Base-by-base conservation (phyloP, 306 rosid genomes). In the Malus fusca region DNA sequence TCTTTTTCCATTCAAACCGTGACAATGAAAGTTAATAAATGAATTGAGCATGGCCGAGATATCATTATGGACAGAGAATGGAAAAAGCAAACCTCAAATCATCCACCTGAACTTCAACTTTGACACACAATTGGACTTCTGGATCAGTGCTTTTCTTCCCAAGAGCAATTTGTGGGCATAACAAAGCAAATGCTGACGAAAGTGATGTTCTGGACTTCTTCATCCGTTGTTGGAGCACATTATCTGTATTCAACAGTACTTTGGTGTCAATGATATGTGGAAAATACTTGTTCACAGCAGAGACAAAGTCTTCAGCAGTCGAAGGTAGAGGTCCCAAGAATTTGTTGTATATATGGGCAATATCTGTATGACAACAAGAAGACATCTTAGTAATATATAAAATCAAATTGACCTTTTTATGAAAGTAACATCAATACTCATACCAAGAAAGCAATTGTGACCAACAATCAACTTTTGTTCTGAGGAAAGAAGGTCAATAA, bases 381-480 rank as follows among this genome's bases (percentile, higher is more conserved):
- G 71, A 43, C 66, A 52, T 83, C 76, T 84, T 46, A 82, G 80
- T 33, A 48, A 75, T 53, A 21, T 71, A 74, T 65, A 73, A 61
- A 66, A 75, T 35, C n/a, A 11, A 53, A 74, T 61, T 68, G 67
- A 61, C 48, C 65, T 46, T 31, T 68, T 21, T 71, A 48, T 46
- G 74, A 78, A 53, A 73, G 66, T 66, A 46, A 18, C 77, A 56
- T 58, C 64, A 63, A 42, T 53, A 58, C 18, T 35, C 59, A 26
- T 92, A 95, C 98, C 98, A 77, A 95, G 86, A 74, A 95, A 84
- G 81, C 93, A 92, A 83, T 95, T 95, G 84, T 95, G 97, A 67
- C 98, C 97, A 60, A 92, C 88, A 69, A 95, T 87, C 81, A 95
- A 73, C 84, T 95, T 95, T 80, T 88, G 73, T 74, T 95, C 99